Base-by-base conservation (phyloP, 176 grass and related monocot genomes). In the Zizania latifolia region DNA sequence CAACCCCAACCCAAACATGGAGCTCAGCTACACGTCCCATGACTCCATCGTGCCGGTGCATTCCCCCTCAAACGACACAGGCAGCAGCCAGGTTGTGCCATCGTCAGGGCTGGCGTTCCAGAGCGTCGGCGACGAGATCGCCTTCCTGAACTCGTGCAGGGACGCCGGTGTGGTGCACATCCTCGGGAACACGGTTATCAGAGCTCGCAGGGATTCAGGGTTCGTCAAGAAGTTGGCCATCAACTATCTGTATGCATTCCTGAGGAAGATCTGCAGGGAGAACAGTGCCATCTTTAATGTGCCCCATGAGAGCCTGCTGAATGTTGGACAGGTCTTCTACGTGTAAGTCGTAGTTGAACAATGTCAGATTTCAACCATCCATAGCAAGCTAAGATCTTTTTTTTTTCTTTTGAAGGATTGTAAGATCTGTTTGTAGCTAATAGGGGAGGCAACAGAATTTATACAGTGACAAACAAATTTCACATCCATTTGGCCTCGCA, bases 261-360 rank as follows among this genome's bases (percentile, higher is more conserved):
- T 97, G 7, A 83, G 84, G 82, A 93, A 79, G 76, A 86, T 90
- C 27, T 90, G 89, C 68, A 83, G 93, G 82, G 89, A 97, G 67
- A 89, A 97, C 71, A 88, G 86, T 53, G 78, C 77, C 68, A 86
- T 97, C 53, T 89, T 97, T 77, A 87, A 87, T 67, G 82, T 97
- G 76, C 93, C 93, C 17, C 90, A 89, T 59, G 89, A 90, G 76
- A 90, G 83, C 65, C 77, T 97, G 30, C 79, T 97, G 12, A 97
- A 97, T 70, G 90, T 93, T 35, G 93, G 93, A 15, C 92, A 96
- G 62, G 90, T 92, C 62, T 92, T 85, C 79, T 92, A 89, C 68
- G 89, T 96, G 68, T 96, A 86, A 80, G 35, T 66, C 40, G 8
- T 7, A 48, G 37, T 57, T 55, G 34, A 54, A 31, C n/a, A 33